Percentiles rank a stretch among this genome's conserved stretches.
Conservation (phyloP, 352 stramenopile species). For the Phytophthora parvispora region DNA sequence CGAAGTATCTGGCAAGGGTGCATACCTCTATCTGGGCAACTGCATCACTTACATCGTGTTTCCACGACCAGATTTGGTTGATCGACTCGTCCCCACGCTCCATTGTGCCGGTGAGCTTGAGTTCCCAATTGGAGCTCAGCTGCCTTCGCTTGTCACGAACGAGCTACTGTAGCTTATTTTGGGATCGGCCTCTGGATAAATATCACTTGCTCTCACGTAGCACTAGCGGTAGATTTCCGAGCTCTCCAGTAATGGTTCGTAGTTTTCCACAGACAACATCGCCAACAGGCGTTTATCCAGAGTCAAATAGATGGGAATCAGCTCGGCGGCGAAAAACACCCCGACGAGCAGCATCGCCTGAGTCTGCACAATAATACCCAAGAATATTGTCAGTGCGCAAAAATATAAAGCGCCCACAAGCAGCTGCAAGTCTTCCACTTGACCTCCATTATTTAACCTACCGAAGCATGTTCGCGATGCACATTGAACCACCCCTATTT, state of each 20-base stretch:
- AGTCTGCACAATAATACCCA: slow-evolving; percentile 38
- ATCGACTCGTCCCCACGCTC: slow-evolving; percentile 3
- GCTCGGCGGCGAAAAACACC: slow-evolving; percentile 82
- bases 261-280: slow-evolving; percentile 87
- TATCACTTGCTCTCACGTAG: slow-evolving; percentile 9
- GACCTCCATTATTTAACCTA: slow-evolving; percentile 26
- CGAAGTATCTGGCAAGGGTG: background rate
- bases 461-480: slow-evolving; percentile 69
- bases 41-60: slow-evolving; percentile 12
- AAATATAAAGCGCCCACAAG: too few relatives aligned
- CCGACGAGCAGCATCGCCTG: slow-evolving; percentile 88
- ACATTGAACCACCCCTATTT: slow-evolving; percentile 88
- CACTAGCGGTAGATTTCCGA: slow-evolving; percentile 41
- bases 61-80: slow-evolving; percentile 12
- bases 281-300: slow-evolving; percentile 78
- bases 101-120: slow-evolving; percentile 7
- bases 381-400: background rate
- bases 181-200: slow-evolving; percentile 19
- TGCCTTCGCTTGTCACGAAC: slow-evolving; percentile 15
- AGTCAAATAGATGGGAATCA: slow-evolving; percentile 84
- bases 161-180: slow-evolving; percentile 37
- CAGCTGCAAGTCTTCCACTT: background rate
- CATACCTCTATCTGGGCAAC: slow-evolving; percentile 34
- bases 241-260: slow-evolving; percentile 75
- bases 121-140: background rate